phyloP scores from a whole-genome alignment of 2,329 filamentous ascomycete genomes.

The Botryotinia globosa region DNA sequence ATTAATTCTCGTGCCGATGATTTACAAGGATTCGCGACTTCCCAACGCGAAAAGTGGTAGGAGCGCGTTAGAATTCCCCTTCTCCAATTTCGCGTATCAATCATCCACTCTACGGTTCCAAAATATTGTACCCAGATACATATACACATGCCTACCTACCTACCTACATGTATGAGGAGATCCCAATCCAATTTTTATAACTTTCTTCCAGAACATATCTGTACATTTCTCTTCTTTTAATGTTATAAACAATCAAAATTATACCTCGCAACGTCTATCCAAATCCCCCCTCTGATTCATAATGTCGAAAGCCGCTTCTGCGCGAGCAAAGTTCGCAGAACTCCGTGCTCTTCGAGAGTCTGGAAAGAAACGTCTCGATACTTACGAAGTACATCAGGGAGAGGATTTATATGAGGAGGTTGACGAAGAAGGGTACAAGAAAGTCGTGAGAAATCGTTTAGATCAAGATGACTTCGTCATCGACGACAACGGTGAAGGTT shows the following conservation, averaged over 20 bases:
- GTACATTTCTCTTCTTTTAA: background rate
- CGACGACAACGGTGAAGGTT: slow-evolving; percentile 95
- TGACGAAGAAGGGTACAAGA: slow-evolving; percentile 96
- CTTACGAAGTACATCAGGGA: slow-evolving; percentile 82
- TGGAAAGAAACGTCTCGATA: slow-evolving; percentile 86
- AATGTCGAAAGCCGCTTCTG: slow-evolving; percentile 38
- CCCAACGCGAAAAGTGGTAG: background rate
- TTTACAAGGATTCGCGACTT: slow-evolving; percentile 27
- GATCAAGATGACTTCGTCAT: slow-evolving; percentile 98
- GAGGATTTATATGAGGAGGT: slow-evolving; percentile 91
- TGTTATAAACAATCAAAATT: background rate
- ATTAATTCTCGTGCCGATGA: slow-evolving; percentile 7
- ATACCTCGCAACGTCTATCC: slow-evolving; percentile 1
- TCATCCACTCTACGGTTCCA: background rate
- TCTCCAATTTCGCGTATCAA: slow-evolving; percentile 14
- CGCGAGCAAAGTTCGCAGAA: slow-evolving; percentile 62
- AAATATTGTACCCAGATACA: background rate
- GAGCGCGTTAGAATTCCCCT: slow-evolving; percentile 11
- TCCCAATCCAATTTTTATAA: background rate
- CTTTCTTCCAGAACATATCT: background rate
- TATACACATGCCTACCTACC: background rate
- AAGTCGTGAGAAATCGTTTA: slow-evolving; percentile 82
- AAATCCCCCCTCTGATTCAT: slow-evolving; percentile 21
- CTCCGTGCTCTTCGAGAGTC: slow-evolving; percentile 79
- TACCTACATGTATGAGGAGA: background rate